phyloP scores from a whole-genome alignment of 345 rosid species.

The Brassica juncea region DNA sequence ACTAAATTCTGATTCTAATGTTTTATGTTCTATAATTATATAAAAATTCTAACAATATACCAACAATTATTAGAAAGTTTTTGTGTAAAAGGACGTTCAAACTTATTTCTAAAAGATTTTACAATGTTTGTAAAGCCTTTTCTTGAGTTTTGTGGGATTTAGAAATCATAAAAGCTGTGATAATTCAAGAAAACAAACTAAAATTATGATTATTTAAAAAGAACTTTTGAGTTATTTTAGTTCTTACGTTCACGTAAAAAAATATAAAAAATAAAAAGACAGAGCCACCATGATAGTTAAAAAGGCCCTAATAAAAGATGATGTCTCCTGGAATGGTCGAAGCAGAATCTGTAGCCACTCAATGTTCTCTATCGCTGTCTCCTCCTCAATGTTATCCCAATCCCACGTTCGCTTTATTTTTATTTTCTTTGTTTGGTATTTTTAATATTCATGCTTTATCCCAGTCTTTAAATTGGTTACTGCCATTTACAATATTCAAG shows the following conservation, averaged over 20 bases:
- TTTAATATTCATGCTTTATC: not conserved
- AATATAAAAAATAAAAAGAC: too few species aligned
- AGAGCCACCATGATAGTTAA: not conserved
- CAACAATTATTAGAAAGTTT: not conserved
- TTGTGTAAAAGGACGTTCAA: not conserved
- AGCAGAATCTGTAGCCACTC: constrained; percentile 39
- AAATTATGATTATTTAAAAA: not conserved
- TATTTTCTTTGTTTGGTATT: not conserved
- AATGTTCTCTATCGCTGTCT: constrained; percentile 39
- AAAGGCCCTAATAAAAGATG: not conserved
- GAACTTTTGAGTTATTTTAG: not conserved
- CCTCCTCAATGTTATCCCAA: constrained; percentile 30
- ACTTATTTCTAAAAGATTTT: not conserved
- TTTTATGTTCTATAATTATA: not conserved
- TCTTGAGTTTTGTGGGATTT: not conserved
- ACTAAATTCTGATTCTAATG: not conserved
- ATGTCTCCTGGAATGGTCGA: constrained; percentile 41
- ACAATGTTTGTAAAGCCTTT: not conserved
- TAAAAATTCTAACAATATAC: not conserved
- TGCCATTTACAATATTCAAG: not conserved
- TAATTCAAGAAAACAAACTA: not conserved
- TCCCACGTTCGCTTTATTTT: constrained; percentile 32
- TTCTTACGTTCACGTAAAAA: not conserved
- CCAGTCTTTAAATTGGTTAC: not conserved
- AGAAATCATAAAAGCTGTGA: not conserved